Base-by-base conservation (phyloP, 441 rosid genomes). In the Manihot esculenta region DNA sequence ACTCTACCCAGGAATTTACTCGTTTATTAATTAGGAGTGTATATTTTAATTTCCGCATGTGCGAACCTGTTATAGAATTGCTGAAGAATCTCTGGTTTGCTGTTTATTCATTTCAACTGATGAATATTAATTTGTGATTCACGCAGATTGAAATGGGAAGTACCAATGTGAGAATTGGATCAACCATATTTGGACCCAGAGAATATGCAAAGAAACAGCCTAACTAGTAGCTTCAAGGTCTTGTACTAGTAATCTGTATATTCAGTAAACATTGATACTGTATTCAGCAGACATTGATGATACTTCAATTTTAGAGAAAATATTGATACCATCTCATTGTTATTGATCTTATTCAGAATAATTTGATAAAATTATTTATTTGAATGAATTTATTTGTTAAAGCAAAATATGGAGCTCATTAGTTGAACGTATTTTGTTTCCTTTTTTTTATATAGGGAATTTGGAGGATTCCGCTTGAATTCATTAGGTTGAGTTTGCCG, bases 61-160 rank as follows among this genome's bases (percentile, higher is more conserved):
- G 38, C 3, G 38, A 33, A 33, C 38, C 38, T 33, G 38, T 33
- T 33, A 33, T 33, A 33, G 38, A 33, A 33, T 7, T 38, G 9
- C 42, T 38, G 42, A 38, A 38, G 38, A 7, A 38, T 38, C 8
- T 56, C 9, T 26, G 61, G 18, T 7, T 66, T 66, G 41, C 21
- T 18, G 24, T 62, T 42, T 53, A 38, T 38, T 38, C 42, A 38
- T 38, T 5, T 0, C 45, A 50, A 55, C 63, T 75, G 15, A 78
- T n/a, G 9, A 2, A 24, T 41, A 27, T 48, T 45, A 49, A 41
- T 62, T 63, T 71, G 58, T 70, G 58, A 21, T 66, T 47, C 10
- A 12, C 82, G 82, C 96, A 91, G 97, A 91, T 91, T 77, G 94
- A 91, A 81, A 88, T 82, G 93, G 96, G 93, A 48, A 91, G 96